Conservation (phyloP, 306 rosid genomes). For the Prinsepia uniflora region DNA sequence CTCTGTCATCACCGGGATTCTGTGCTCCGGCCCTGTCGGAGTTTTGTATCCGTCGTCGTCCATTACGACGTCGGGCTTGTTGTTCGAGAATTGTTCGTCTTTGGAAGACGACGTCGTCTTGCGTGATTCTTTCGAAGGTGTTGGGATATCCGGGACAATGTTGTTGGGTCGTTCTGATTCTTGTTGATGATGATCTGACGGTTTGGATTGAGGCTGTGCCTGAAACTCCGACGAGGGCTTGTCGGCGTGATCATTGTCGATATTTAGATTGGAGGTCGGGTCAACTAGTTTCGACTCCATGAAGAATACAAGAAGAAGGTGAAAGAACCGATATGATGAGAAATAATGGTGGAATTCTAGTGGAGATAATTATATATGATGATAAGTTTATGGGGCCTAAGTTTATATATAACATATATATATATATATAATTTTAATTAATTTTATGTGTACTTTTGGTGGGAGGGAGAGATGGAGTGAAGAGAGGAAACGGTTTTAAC, state of each 20-base stretch:
- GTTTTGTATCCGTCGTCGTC: conserved; percentile 60
- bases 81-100: neutral
- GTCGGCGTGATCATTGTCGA: neutral
- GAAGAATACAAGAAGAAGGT: neutral
- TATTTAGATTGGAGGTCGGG: neutral
- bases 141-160: neutral
- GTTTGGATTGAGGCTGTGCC: neutral
- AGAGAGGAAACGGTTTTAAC: neutral
- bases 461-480: neutral
- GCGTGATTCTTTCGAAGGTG: neutral
- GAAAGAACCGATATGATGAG: neutral
- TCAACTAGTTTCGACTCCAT: neutral
- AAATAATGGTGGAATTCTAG: neutral
- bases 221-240: neutral
- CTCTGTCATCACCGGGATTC: conserved; percentile 32
- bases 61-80: neutral
- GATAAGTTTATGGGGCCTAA: too few species aligned
- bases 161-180: neutral
- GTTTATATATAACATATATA: neutral
- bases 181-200: neutral
- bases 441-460: neutral
- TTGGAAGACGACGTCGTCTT: neutral
- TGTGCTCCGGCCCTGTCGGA: conserved; percentile 53
- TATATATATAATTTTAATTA: too few species aligned
- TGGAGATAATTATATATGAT: neutral